Base-by-base conservation (phyloP, 176 grass and related monocot genomes). In the Poa pratensis region DNA sequence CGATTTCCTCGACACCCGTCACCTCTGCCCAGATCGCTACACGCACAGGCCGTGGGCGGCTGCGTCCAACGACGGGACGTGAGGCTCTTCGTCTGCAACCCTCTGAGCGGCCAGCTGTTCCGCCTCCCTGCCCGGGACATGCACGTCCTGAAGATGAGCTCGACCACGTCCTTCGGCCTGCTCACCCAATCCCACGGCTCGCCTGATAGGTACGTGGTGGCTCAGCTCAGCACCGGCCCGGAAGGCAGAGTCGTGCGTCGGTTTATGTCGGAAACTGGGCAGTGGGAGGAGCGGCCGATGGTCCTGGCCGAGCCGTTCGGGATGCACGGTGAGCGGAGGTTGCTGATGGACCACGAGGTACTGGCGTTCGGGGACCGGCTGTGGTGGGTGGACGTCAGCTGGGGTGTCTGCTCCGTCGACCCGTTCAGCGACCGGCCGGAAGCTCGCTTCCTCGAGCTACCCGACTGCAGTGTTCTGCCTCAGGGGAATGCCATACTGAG, bases 21-120 rank as follows among this genome's bases (percentile, higher is more conserved):
- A n/a, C 17, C 0, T 3, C 17, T 17, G 9, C 54, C 20, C 30
- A 68, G 34, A 9, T 18, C 8, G 7, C 17, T 5, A 39, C 67
- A 70, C 67, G 37, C 13, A 10, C 1, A 22, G 35, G 67, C 18
- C 20, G 67, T 9, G 11, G 58, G 30, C 20, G 2, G 7, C 37
- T 19, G 37, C 5, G 3, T 20, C 5, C 27, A 73, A 0, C 35
- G 35, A 0, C 77, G 28, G 27, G 55, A 28, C 42, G 6, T 52
- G 27, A 27, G 57, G 55, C 67, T n/a, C n/a, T 86, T 73, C 84
- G 30, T 86, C 55, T 80, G 55, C 65, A 80, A 80, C 84, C 66
- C 76, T 2, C 27, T 86, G 66, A 80, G 14, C 67, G 84, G 54
- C 76, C 24, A 80, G 84, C 22, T 86, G 53, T 19, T 63, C 42